Evolutionary conservation across 495 filamentous ascomycete species (phyloP), one percentile per base, ranked within the genome.

Genomic region (Annulohypoxylon maeteangense): DNA sequence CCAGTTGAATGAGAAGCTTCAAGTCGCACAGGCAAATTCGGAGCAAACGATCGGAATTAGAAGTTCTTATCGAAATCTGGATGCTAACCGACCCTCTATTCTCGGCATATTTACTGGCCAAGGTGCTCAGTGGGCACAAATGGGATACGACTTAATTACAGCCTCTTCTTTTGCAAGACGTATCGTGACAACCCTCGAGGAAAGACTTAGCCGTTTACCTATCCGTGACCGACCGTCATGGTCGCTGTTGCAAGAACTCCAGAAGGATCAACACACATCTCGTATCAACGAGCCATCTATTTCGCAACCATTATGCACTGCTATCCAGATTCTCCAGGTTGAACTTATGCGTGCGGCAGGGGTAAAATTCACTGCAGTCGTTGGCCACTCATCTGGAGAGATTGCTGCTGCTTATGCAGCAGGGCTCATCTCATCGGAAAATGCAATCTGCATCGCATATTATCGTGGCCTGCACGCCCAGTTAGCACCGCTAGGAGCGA

Each of bases 341-440:
- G 79, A 86, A 4, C 71, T 91, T 3, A 71, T 90, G 0, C 59
- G 63, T 1, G 70, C 75, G 4, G 86, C 82, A 82, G 81, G 80
- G 5, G 80, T 90, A 32, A 65, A 32, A 0, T 85, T 86, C 1
- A 66, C 62, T 7, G 78, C 81, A 6, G 86, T 89, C 0, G 81
- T 87, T 0, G 87, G 88, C 10, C 88, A 90, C 68, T 90, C 87
- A 1, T 87, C 84, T 50, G 88, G 88, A 6, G 88, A 90, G 68
- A 90, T 90, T 71, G 83, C 81, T 0, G 85, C 85, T 3, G 82
- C 84, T 0, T 85, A 83, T 61, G 72, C 80, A 2, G 75, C 75
- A 3, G 81, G 82, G 0, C 75, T 76, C 14, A 61, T 86, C 0
- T 71, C 73, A 11, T 77, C 82, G 7, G 32, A 73, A n/a, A 81